A percentile compares a stretch with the other conserved stretches of the same genome.
These are phyloP conservation scores for Mrakia gelida DNA, from an alignment of 768 basidiomycete genomes.

Conservation along the genomic window DNA sequence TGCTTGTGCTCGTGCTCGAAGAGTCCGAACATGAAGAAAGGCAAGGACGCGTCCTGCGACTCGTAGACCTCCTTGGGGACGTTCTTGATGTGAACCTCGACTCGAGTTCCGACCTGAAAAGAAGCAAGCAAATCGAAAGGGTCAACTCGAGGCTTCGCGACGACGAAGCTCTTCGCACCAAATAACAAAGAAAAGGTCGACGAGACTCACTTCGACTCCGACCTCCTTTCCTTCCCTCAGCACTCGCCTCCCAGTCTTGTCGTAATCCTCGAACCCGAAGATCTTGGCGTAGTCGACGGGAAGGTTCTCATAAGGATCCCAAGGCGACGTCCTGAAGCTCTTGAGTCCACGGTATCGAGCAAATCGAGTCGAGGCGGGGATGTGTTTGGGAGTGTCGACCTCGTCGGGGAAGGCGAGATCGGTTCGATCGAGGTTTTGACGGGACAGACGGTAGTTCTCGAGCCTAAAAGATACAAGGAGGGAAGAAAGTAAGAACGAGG, in stretches of 20 bases:
- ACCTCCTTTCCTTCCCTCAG: conserved; percentile 54
- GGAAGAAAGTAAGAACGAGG: background rate
- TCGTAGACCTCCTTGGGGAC: conserved; percentile 63
- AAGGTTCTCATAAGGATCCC: conserved; percentile 96
- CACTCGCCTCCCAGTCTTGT: conserved; percentile 66
- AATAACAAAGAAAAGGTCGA: background rate
- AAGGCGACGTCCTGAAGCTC: conserved; percentile 90
- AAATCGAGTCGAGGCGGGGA: conserved; percentile 74
- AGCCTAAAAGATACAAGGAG: conserved; percentile 55
- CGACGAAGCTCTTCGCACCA: background rate
- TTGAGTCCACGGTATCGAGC: conserved; percentile 86
- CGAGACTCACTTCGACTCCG: conserved; percentile 59
- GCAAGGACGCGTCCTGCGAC: conserved; percentile 43
- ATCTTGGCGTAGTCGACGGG: conserved; percentile 90
- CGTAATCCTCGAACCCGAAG: conserved; percentile 95
- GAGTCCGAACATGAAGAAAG: conserved; percentile 71
- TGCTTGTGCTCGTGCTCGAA: conserved; percentile 95
- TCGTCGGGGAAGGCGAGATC: conserved; percentile 92
- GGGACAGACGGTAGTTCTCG: conserved; percentile 44
- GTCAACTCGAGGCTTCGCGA: background rate
- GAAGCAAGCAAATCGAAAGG: background rate
- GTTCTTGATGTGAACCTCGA: conserved; percentile 68
- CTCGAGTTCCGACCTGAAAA: conserved; percentile 69
- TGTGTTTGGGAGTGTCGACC: conserved; percentile 84
- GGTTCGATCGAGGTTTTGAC: conserved; percentile 69